phyloP scores from a whole-genome alignment of 768 basidiomycete genomes.

The Candolleomyces aberdarensis region DNA sequence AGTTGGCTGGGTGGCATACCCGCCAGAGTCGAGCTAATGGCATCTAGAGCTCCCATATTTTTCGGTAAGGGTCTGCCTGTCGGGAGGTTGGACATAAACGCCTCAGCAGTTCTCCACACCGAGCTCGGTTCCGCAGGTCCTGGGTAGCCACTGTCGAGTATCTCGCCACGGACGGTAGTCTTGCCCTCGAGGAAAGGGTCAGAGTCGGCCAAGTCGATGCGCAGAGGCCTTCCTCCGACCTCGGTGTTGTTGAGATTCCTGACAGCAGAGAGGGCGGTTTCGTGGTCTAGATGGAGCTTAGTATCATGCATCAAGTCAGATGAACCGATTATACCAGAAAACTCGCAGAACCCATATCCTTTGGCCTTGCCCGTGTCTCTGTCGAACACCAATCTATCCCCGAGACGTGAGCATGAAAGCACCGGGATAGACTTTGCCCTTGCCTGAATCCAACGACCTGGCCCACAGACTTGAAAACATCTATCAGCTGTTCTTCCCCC shows the following conservation, averaged over 20 bases:
- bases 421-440: conserved; percentile 5
- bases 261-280: conserved; percentile 93
- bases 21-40: conserved; percentile 83
- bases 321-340: conserved; percentile 56
- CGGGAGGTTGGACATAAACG: conserved; percentile 69
- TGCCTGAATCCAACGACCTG: conserved; percentile 89
- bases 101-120: conserved; percentile 50
- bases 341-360: conserved; percentile 94
- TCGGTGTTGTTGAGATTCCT: conserved; percentile 93
- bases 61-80: conserved; percentile 70
- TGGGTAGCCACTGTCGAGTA: conserved; percentile 64
- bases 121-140: conserved; percentile 51
- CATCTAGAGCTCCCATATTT: conserved; percentile 72
- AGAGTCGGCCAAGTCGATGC: conserved; percentile 92
- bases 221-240: conserved; percentile 87
- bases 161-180: conserved; percentile 81
- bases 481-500: conserved; percentile 85
- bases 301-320: not conserved
- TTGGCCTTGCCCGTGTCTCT: conserved; percentile 92
- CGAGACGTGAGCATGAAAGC: conserved; percentile 8
- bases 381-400: conserved; percentile 76
- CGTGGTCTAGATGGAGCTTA: conserved; percentile 57
- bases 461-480: conserved; percentile 85
- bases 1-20: conserved; percentile 80
- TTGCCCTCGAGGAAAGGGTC: conserved; percentile 91